Evolutionary conservation across 441 rosid genomes (phyloP).

Genomic region (Gossypium lobatum): DNA sequence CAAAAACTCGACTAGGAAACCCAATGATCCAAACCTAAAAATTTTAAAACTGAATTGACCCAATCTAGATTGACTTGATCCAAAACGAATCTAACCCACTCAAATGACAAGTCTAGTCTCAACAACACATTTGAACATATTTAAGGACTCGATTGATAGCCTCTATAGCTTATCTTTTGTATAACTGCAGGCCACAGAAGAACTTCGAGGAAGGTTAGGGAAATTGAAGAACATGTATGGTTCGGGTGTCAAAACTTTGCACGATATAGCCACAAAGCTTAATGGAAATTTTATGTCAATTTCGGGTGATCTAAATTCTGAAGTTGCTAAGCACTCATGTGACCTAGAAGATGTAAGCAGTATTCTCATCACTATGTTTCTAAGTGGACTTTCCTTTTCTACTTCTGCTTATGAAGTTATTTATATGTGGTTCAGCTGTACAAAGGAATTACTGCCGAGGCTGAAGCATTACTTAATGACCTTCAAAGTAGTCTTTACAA

Average conservation of each 20-base stretch:
- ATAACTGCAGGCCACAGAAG: conserved; percentile 67
- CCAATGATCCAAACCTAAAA: too few species aligned
- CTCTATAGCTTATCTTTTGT: conserved; percentile 13
- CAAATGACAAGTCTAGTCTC: too few species aligned
- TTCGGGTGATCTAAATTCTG: conserved; percentile 62
- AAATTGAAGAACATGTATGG: conserved; percentile 61
- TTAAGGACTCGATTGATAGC: conserved; percentile 8
- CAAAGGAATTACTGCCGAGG: conserved; percentile 80
- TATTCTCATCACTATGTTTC: too few species aligned
- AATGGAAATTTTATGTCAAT: conserved; percentile 71
- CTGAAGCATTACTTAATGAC: conserved; percentile 75
- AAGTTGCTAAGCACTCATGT: conserved; percentile 77
- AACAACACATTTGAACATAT: neutral
- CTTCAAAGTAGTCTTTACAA: conserved; percentile 75
- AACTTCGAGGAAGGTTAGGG: conserved; percentile 62
- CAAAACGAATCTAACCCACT: too few species aligned
- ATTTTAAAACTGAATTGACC: too few species aligned
- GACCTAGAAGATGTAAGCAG: conserved; percentile 71
- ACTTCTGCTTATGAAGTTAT: neutral
- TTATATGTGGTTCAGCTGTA: conserved; percentile 60
- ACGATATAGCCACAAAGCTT: conserved; percentile 61
- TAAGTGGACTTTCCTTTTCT: neutral
- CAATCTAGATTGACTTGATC: too few species aligned
- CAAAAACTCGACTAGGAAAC: too few species aligned
- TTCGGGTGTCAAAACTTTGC: conserved; percentile 67